phyloP scores from a whole-genome alignment of 306 rosid species.

The Nissolia schottii region DNA sequence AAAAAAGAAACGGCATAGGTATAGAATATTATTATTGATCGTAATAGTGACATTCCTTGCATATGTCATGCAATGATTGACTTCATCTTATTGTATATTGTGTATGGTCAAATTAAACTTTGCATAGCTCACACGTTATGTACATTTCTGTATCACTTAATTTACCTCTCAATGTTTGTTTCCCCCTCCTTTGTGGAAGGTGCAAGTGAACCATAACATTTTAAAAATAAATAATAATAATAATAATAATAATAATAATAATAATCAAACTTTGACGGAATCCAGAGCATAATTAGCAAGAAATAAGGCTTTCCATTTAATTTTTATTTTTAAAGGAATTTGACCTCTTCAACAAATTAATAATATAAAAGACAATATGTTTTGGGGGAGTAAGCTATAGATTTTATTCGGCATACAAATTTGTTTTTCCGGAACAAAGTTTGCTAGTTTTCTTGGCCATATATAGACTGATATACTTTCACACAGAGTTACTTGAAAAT shows the following conservation, averaged over 20 bases:
- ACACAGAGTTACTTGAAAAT: background rate
- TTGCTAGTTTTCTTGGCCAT: background rate
- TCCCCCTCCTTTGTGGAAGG: background rate
- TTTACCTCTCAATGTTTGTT: background rate
- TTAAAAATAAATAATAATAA: background rate
- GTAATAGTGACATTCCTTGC: slow-evolving; percentile 29
- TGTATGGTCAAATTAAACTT: slow-evolving; percentile 30
- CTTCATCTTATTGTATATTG: slow-evolving; percentile 29
- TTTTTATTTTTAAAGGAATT: background rate
- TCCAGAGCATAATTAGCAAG: slow-evolving; percentile 19
- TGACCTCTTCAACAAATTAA: background rate
- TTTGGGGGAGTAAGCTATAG: background rate
- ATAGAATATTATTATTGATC: slow-evolving; percentile 26
- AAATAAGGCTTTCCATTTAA: slow-evolving; percentile 12
- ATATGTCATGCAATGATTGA: slow-evolving; percentile 36
- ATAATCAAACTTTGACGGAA: slow-evolving; percentile 12
- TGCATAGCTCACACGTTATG: slow-evolving; percentile 27
- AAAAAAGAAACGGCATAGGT: slow-evolving; percentile 20
- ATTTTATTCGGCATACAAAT: background rate
- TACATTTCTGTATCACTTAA: slow-evolving; percentile 8
- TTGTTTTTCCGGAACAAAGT: background rate
- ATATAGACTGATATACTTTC: background rate
- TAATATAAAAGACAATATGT: background rate
- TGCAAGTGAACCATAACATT: background rate
- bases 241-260: no score